Evolutionary conservation across 129 eudicot genomes (phyloP), one percentile per base, ranked within the genome.

Genomic region (Cynara cardunculus): DNA sequence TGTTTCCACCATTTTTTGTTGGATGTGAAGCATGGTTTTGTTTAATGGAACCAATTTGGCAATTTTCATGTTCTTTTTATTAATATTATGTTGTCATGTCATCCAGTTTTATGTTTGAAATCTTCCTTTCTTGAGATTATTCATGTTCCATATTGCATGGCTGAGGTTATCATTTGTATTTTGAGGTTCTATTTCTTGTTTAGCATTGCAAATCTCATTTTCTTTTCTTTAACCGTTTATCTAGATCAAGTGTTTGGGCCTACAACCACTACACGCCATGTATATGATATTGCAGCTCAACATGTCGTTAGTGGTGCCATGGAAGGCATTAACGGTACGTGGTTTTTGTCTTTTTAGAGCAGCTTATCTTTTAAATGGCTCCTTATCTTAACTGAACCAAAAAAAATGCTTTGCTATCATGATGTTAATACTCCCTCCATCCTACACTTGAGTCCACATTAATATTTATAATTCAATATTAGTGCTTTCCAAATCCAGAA

Each of bases 191-290:
- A 30, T 30, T 61, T 61, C 74, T 82, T 56, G 3, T 13, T 66
- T 76, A 7, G 31, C 70, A 70, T 66, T 30, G 5, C 49, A 31
- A 30, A 71, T 39, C 76, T 81, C 24, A 79, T 10, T 21, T 64
- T 75, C 22, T 71, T 25, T 49, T 25, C 27, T 35, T 31, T 46
- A 11, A 46, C 68, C 16, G 10, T 69, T 13, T 68, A 30, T 81
- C 30, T 13, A 93, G 97, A 93, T 88, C 85, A 87, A 59, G 97
- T 93, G 49, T 93, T 93, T 87, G 97, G 97, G 56, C 96, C 97
- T 49, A 89, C 96, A 21, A 93, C 97, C 65, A 93, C 97, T 27
- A 93, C 97, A 70, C 91, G 85, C 46, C 97, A 90, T 78, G 93
- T 93, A 7, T 90, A 93, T 86, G 97, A 93, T 86, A 80, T 87